Percentiles rank a stretch among this genome's conserved stretches.
Conservation (phyloP, 768 basidiomycete species). For the Kwoniella shandongensis region DNA sequence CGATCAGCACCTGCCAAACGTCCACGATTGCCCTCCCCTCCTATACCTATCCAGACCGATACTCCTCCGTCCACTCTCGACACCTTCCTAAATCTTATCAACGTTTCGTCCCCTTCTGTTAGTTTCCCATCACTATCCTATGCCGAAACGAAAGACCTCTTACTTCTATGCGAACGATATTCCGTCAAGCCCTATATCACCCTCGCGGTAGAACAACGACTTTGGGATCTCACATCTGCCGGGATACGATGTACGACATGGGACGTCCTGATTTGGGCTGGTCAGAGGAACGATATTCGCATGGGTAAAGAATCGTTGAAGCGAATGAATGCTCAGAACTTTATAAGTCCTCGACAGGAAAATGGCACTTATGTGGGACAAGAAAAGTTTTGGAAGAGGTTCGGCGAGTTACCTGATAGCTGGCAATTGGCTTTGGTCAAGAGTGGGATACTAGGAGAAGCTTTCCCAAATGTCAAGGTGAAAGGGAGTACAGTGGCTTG, state of each 20-base stretch:
- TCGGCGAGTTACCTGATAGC: no score
- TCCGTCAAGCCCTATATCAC: not conserved
- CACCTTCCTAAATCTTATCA: not conserved
- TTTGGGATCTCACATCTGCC: no score
- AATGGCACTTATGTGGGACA: no score
- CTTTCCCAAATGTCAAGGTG: no score
- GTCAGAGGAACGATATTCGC: not conserved
- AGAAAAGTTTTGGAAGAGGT: no score
- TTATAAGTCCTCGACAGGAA: no score
- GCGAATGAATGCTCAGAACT: not conserved
- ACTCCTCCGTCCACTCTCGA: not conserved
- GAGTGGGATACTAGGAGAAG: no score
- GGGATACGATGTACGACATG: no score
- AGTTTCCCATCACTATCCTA: not conserved
- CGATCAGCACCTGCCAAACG: not conserved
- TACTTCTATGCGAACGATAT: not conserved
- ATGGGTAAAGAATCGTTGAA: not conserved
- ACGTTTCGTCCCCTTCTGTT: not conserved
- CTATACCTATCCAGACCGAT: not conserved
- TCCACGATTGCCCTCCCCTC: not conserved
- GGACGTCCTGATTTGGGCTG: not conserved
- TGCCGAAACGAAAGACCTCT: not conserved
- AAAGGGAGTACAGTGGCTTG: no score
- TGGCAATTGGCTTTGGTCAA: no score
- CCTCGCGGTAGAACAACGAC: not conserved